A percentile compares a stretch with the other conserved stretches of the same genome.
Evolutionary conservation across 2,329 filamentous ascomycete genomes (phyloP).

Genomic region (Diaporthe batatas): DNA sequence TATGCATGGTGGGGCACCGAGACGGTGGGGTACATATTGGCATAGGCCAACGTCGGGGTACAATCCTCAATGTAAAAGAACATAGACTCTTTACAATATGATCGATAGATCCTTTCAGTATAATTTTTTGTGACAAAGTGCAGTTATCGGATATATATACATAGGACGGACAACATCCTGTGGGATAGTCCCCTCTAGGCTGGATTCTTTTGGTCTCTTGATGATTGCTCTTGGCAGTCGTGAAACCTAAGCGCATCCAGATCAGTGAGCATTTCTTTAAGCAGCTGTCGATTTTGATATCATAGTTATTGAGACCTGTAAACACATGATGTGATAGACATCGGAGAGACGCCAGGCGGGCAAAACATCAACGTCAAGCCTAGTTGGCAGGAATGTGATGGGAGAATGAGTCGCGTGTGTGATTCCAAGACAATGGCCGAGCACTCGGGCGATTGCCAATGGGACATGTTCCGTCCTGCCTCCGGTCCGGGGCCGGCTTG

Average conservation of each 20-base stretch:
- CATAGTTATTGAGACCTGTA: neutral
- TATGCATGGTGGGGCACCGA: neutral
- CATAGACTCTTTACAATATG: neutral
- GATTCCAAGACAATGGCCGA: neutral
- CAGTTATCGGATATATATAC: too few relatives aligned
- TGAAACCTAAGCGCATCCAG: too few relatives aligned
- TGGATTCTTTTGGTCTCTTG: neutral
- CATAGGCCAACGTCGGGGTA: neutral
- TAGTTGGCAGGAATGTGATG: neutral
- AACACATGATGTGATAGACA: neutral
- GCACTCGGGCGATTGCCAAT: neutral
- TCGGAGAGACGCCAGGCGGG: neutral
- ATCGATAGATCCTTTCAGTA: neutral
- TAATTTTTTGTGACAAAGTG: too few relatives aligned
- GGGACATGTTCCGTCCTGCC: neutral
- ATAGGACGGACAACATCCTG: neutral
- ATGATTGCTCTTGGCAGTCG: neutral
- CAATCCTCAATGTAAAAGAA: neutral
- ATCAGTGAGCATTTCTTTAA: neutral
- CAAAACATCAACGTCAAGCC: too few relatives aligned
- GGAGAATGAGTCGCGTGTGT: neutral
- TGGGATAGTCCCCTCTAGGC: neutral
- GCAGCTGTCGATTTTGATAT: neutral
- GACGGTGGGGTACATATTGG: neutral
- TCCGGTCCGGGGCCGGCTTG: slow-evolving; percentile 17